Percentiles rank a stretch among this genome's conserved stretches.
Evolutionary conservation across 2,329 filamentous ascomycete species (phyloP).

Genomic region (Pezicula radicicola): DNA sequence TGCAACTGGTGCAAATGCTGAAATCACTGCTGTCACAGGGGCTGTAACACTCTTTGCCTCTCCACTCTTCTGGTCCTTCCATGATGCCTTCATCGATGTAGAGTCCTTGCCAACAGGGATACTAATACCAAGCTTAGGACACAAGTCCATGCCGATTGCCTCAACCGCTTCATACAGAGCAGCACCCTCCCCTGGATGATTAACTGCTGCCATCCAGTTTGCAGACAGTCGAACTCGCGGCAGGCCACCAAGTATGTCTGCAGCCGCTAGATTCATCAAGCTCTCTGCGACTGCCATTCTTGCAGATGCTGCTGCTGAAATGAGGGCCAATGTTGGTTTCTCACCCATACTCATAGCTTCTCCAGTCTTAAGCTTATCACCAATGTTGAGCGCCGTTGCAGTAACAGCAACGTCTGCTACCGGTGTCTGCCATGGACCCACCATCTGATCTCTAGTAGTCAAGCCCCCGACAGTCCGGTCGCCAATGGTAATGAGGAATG

Average conservation of each 20-base stretch:
- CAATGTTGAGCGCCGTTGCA: constrained; percentile 69
- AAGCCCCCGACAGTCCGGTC: constrained; percentile 90
- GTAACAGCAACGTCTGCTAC: constrained; percentile 94
- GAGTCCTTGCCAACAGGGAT: constrained; percentile 98
- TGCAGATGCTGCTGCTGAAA: constrained; percentile 85
- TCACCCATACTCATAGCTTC: constrained; percentile 99
- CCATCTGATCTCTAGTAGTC: constrained; percentile 88
- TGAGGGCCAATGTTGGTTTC: constrained; percentile 83
- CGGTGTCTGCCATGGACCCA: constrained; percentile 92
- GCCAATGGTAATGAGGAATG: constrained; percentile 94
- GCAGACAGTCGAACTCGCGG: constrained; percentile 83
- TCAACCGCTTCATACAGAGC: constrained; percentile 91
- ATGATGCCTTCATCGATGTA: constrained; percentile 98
- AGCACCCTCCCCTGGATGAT: constrained; percentile 87
- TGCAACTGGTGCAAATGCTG: constrained; percentile 82
- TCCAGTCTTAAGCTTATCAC: constrained; percentile 69
- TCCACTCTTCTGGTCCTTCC: constrained; percentile 68
- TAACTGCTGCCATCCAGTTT: constrained; percentile 99
- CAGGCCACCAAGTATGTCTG: constrained; percentile 60
- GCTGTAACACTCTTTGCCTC: constrained; percentile 83
- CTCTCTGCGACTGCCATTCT: constrained; percentile 96
- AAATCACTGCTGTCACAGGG: constrained; percentile 86
- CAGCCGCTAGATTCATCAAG: constrained; percentile 88
- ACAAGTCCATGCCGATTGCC: constrained; percentile 89
- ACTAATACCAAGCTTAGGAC: constrained; percentile 82